Evolutionary conservation across 1,284 basidiomycete species (phyloP), one percentile per base, ranked within the genome.

Genomic region (Fomitopsis schrenkii): DNA sequence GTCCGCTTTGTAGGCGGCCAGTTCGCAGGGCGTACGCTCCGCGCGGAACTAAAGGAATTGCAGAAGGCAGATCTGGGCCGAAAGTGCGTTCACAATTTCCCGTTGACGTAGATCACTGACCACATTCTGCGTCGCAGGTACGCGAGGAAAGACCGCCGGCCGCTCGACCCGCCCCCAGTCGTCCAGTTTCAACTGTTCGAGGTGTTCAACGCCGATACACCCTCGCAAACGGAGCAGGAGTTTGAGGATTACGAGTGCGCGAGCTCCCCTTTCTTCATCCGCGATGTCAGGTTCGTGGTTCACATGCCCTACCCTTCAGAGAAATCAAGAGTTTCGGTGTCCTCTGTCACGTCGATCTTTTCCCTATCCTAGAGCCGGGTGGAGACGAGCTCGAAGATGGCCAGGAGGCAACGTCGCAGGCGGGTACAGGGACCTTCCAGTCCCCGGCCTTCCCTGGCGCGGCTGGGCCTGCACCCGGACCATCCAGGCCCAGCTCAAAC

Each of bases 311-410:
- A 35, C 67, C 48, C 45, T 55, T 7, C 62, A 84, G 82, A 38
- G 79, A 80, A 40, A 68, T 82, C 52, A 75, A 78, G 58, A 75
- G 74, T 5, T 76, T 83, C 35, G 85, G 85, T 12, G 75, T 87
- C n/a, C 71, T 88, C 4, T 88, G 86, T 69, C 84, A 83, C 5
- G 83, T 86, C 46, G 86, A 88, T 72, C 76, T 88, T 26, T 88
- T 86, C 64, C 81, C 82, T 3, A 79, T 84, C 7, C 77, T 78
- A 28, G 68, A 69, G 4, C 42, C 48, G 55, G 68, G 36, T 68
- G 69, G 19, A 35, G 17, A 38, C 52, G 35, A 54, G 35, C 19
- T 17, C 38, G 52, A 54, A 19, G 52, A 33, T n/a, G 35, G 35
- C 36, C 33, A 38, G 17, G 52, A 36, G 12, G 36, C 41, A 28